Base-by-base conservation (phyloP, 176 grass and related monocot species). In the Ensete glaucum region DNA sequence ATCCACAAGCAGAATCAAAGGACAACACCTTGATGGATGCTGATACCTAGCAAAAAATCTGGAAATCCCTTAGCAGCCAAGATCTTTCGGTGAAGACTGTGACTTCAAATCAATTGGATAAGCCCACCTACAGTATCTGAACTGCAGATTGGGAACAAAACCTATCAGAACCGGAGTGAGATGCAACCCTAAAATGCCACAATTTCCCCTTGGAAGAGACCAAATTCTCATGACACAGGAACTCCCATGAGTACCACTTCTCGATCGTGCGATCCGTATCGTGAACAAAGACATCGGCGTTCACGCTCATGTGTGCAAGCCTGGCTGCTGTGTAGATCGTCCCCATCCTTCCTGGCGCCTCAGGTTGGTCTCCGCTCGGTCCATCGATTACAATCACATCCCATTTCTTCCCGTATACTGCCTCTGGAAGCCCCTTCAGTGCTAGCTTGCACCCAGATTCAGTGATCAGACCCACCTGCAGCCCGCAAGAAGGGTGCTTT, bases 171-270 rank as follows among this genome's bases (percentile, higher is more conserved):
- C 54, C 74, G 22, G 81, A 83, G 9, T 80, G 60, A 21, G 80
- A 73, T 56, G 29, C 34, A n/a, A 92, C 64, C 17, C 73, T 73
- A 69, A 88, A 96, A 77, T 96, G 89, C 93, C 93, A 96, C 52
- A 96, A 82, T 21, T 83, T 84, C 4, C 87, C 87, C 23, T 92
- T 87, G 2, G 89, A 80, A 15, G 83, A 82, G 17, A 88, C 83
- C 69, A 91, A 80, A 67, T 86, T 92, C 50, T 96, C 88, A 43
- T 87, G 79, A 58, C 93, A 96, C 73, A 96, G 82, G 80, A 90
- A 96, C 81, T 96, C 89, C 89, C 82, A 86, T 5, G 92, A 85
- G 50, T 89, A 96, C 85, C 83, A 87, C 54, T 74, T 85, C 76
- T 92, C 92, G 2, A 96, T 75, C 50, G 74, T 92, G 1, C 89